Evolutionary conservation across 2,329 filamentous ascomycete genomes (phyloP).

Genomic region (Pseudogymnoascus sp.): DNA sequence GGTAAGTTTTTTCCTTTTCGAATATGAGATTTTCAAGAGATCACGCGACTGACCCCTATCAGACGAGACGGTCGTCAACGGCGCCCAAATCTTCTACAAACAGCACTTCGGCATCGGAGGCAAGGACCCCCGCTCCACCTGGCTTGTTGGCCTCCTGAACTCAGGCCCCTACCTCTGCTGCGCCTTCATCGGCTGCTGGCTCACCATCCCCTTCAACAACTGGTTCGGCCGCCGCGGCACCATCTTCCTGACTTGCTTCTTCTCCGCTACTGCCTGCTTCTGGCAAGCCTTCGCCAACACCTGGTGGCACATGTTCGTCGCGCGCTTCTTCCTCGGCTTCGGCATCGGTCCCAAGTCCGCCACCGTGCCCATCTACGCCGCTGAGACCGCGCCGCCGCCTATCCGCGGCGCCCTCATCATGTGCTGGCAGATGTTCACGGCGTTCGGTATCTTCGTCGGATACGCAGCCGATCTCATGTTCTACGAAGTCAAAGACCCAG

Average conservation of each 20-base stretch:
- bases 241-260: slow-evolving; percentile 58
- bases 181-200: slow-evolving; percentile 62
- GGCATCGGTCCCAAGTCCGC: slow-evolving; percentile 64
- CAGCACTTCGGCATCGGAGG: slow-evolving; percentile 51
- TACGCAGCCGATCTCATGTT: slow-evolving; percentile 55
- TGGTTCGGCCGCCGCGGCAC: slow-evolving; percentile 62
- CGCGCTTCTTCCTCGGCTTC: slow-evolving; percentile 60
- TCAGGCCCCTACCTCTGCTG: slow-evolving; percentile 57
- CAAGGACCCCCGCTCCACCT: slow-evolving; percentile 38
- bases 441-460: slow-evolving; percentile 48
- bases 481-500: slow-evolving; percentile 44
- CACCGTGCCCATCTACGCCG: slow-evolving; percentile 62
- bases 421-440: slow-evolving; percentile 54
- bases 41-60: slow-evolving; percentile 16
- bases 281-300: slow-evolving; percentile 44
- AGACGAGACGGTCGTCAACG: slow-evolving; percentile 62
- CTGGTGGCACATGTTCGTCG: slow-evolving; percentile 64
- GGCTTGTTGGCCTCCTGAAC: slow-evolving; percentile 57
- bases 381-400: slow-evolving; percentile 55
- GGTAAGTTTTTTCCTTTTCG: slow-evolving; percentile 27
- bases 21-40: neutral
- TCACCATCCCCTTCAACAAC: slow-evolving; percentile 64
- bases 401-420: slow-evolving; percentile 64
- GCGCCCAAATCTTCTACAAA: slow-evolving; percentile 58
- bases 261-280: slow-evolving; percentile 49